phyloP scores from a whole-genome alignment of 2,329 filamentous ascomycete species.

The Penicillium brasilianum region DNA sequence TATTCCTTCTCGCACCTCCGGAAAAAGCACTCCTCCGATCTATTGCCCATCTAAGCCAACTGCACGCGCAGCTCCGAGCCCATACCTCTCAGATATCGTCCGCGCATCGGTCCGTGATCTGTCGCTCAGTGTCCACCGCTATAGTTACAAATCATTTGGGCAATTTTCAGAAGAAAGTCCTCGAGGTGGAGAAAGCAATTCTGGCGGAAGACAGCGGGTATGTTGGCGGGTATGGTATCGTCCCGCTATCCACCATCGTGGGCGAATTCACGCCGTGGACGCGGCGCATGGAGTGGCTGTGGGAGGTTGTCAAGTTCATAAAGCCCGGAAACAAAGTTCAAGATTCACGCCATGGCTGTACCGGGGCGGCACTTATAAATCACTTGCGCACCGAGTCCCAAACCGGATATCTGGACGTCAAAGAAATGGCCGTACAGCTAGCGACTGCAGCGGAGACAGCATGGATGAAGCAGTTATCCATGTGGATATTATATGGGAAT shows the following conservation, averaged over 20 bases:
- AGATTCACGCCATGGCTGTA: slow-evolving; percentile 52
- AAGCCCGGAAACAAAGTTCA: slow-evolving; percentile 48
- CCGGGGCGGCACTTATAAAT: slow-evolving; percentile 77
- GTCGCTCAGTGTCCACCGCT: slow-evolving; percentile 81
- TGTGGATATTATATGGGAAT: slow-evolving; percentile 88
- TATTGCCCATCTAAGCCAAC: slow-evolving; percentile 75
- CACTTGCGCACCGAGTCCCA: slow-evolving; percentile 75
- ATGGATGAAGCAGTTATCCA: slow-evolving; percentile 88
- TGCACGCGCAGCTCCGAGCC: slow-evolving; percentile 74
- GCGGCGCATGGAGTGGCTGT: slow-evolving; percentile 83
- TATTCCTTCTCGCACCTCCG: slow-evolving; percentile 69
- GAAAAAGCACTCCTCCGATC: slow-evolving; percentile 81
- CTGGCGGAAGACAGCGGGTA: slow-evolving; percentile 75
- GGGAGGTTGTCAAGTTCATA: slow-evolving; percentile 74
- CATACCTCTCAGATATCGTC: slow-evolving; percentile 70
- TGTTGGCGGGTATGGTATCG: slow-evolving; percentile 91
- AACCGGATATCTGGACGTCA: slow-evolving; percentile 88
- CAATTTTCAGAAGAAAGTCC: slow-evolving; percentile 79
- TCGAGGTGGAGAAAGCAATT: slow-evolving; percentile 81
- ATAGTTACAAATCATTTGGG: slow-evolving; percentile 76
- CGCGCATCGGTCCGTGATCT: slow-evolving; percentile 78
- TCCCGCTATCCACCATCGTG: slow-evolving; percentile 84
- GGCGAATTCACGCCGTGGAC: slow-evolving; percentile 87
- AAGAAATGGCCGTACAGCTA: slow-evolving; percentile 73
- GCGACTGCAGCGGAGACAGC: slow-evolving; percentile 81